Percentiles rank a stretch among this genome's conserved stretches.
These are phyloP conservation scores for Daldinia caldariorum DNA, from an alignment of 495 filamentous ascomycete genomes.

Conservation along the genomic window DNA sequence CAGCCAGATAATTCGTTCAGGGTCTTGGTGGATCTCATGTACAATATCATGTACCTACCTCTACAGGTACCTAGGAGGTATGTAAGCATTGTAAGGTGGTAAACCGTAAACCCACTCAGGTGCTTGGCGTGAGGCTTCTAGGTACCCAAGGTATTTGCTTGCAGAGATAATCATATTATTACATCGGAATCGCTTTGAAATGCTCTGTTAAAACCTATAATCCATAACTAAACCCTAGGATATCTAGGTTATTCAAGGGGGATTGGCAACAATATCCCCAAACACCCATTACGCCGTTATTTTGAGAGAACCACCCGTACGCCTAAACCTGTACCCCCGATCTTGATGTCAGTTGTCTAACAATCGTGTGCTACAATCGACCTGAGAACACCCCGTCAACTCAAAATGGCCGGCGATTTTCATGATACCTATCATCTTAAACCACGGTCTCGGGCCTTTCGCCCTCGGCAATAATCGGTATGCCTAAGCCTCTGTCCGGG, in stretches of 20 bases:
- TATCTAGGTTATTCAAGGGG: slow-evolving; percentile 6
- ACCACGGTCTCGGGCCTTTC: slow-evolving; percentile 87
- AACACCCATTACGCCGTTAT: slow-evolving; percentile 22
- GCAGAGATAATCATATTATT: slow-evolving; percentile 18
- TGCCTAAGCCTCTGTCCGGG: slow-evolving; percentile 85
- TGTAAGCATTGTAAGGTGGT: too few relatives aligned
- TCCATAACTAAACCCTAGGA: background rate
- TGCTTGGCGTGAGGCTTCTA: background rate
- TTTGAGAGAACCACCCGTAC: slow-evolving; percentile 16
- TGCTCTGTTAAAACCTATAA: slow-evolving; percentile 9
- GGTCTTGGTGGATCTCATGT: background rate
- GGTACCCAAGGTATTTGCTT: background rate
- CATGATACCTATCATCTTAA: slow-evolving; percentile 50
- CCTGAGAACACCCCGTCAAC: slow-evolving; percentile 17
- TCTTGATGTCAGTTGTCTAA: slow-evolving; percentile 21
- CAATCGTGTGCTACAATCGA: slow-evolving; percentile 27
- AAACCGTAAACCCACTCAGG: background rate
- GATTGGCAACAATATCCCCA: background rate
- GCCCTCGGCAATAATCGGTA: slow-evolving; percentile 88
- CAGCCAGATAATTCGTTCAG: background rate
- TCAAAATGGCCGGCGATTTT: slow-evolving; percentile 7
- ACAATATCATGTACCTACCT: too few relatives aligned
- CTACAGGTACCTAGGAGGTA: too few relatives aligned
- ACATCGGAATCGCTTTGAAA: slow-evolving; percentile 19
- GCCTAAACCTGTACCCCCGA: slow-evolving; percentile 10